Evolutionary conservation across 768 basidiomycete genomes (phyloP).

Genomic region (Strobilomyces echinocephalus): DNA sequence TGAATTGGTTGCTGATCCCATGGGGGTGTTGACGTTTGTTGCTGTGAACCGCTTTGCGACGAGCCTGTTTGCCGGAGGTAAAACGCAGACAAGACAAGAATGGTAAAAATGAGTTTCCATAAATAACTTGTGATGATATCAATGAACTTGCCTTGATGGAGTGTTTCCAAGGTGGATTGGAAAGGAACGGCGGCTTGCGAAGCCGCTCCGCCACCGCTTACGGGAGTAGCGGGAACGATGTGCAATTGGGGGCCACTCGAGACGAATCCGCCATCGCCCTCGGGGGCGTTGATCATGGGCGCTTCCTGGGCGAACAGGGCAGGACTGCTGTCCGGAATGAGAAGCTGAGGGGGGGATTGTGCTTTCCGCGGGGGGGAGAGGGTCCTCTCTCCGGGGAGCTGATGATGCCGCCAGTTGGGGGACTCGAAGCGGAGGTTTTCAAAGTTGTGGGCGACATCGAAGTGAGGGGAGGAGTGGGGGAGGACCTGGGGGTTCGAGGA

Average conservation of each 20-base stretch:
- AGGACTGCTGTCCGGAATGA: conserved; percentile 55
- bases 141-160: conserved; percentile 50
- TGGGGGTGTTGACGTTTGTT: conserved; percentile 31
- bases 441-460: conserved; percentile 53
- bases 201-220: conserved; percentile 55
- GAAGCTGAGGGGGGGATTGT: conserved; percentile 57
- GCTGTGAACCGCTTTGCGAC: conserved; percentile 30
- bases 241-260: conserved; percentile 60
- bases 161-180: conserved; percentile 44
- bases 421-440: conserved; percentile 63
- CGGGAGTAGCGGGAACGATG: conserved; percentile 80
- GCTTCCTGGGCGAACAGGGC: conserved; percentile 37
- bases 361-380: conserved; percentile 46
- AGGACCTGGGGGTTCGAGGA: conserved; percentile 50
- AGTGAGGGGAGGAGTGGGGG: conserved; percentile 48
- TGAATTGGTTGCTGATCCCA: conserved; percentile 36
- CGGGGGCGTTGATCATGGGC: conserved; percentile 59
- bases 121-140: conserved; percentile 31
- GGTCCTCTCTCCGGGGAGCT: conserved; percentile 41
- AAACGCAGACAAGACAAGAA: conserved; percentile 22
- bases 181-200: conserved; percentile 47
- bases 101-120: conserved; percentile 28
- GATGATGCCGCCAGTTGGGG: conserved; percentile 50
- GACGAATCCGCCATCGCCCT: conserved; percentile 46
- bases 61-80: conserved; percentile 28